Evolutionary conservation across 805 yeast species (phyloP).

Genomic region (Myxozyma lipomycoides): DNA sequence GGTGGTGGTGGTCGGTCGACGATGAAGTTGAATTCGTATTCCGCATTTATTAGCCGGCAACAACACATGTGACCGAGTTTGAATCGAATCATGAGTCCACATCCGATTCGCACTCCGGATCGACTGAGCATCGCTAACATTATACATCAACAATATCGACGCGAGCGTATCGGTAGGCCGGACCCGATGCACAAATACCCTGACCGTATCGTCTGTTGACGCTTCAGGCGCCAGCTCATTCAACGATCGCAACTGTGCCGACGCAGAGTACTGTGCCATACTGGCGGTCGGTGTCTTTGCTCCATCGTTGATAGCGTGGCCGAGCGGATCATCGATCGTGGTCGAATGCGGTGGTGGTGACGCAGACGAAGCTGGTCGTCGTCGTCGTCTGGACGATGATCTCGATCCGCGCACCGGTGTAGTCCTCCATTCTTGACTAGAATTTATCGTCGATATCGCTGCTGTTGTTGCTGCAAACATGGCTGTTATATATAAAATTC

Average conservation of each 20-base stretch:
- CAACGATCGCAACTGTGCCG: slow-evolving; percentile 22
- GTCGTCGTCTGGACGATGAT: background rate
- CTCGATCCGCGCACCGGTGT: background rate
- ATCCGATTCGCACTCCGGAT: slow-evolving; percentile 27
- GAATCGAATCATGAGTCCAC: slow-evolving; percentile 30
- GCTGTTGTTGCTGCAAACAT: background rate
- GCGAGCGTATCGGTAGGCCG: slow-evolving; percentile 28
- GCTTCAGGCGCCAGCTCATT: background rate
- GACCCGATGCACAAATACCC: slow-evolving; percentile 28
- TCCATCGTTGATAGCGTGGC: background rate
- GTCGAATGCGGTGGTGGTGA: background rate
- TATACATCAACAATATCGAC: slow-evolving; percentile 24
- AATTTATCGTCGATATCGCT: background rate
- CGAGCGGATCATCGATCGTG: background rate
- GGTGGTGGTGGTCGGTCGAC: background rate
- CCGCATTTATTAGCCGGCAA: slow-evolving; percentile 28
- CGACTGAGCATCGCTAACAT: slow-evolving; percentile 16
- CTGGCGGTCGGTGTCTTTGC: background rate
- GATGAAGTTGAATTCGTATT: slow-evolving; percentile 14
- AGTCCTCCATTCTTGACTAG: background rate
- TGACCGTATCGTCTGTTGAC: background rate
- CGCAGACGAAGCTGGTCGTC: background rate
- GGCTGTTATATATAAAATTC: background rate
- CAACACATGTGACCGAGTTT: slow-evolving; percentile 24
- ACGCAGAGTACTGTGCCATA: slow-evolving; percentile 14